Conservation (phyloP, 2,329 filamentous ascomycete genomes). For the Cordyceps cicadae region DNA sequence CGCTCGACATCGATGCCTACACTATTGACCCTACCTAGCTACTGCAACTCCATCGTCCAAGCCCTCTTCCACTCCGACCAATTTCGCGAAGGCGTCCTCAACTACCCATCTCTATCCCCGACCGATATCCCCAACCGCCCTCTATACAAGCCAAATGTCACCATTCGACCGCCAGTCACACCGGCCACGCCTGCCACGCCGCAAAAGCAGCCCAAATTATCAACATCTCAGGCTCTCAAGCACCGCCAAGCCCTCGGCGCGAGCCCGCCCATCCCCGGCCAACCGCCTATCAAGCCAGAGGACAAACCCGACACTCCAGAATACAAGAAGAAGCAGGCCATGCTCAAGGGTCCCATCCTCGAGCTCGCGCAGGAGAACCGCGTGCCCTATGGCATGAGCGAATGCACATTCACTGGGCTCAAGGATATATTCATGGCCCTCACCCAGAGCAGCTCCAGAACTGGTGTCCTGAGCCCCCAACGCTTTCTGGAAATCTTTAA, state of each 20-base stretch:
- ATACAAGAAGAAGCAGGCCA: conserved; percentile 94
- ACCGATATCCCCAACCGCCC: conserved; percentile 59
- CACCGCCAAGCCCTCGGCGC: conserved; percentile 47
- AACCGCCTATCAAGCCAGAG: conserved; percentile 59
- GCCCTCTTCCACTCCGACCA: conserved; percentile 91
- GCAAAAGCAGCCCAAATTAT: conserved; percentile 42
- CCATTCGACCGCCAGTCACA: conserved; percentile 48
- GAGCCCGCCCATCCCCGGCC: conserved; percentile 46
- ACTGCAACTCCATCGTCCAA: conserved; percentile 97
- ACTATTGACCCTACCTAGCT: conserved; percentile 45
- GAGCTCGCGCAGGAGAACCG: conserved; percentile 77
- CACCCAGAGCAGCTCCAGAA: conserved; percentile 70
- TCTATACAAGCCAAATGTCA: conserved; percentile 48
- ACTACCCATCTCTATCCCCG: conserved; percentile 69
- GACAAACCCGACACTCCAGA: conserved; percentile 93
- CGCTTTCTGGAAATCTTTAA: conserved; percentile 91
- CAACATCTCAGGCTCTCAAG: conserved; percentile 47
- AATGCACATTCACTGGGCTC: conserved; percentile 86
- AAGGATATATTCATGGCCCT: conserved; percentile 95
- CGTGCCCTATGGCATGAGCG: conserved; percentile 79
- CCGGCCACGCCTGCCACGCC: conserved; percentile 32
- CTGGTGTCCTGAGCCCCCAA: conserved; percentile 84
- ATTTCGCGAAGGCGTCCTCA: conserved; percentile 90
- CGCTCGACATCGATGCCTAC: conserved; percentile 13
- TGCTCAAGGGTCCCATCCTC: conserved; percentile 78